Evolutionary conservation across 1,284 basidiomycete genomes (phyloP), one percentile per base, ranked within the genome.

Genomic region (Tylopilus sp.): DNA sequence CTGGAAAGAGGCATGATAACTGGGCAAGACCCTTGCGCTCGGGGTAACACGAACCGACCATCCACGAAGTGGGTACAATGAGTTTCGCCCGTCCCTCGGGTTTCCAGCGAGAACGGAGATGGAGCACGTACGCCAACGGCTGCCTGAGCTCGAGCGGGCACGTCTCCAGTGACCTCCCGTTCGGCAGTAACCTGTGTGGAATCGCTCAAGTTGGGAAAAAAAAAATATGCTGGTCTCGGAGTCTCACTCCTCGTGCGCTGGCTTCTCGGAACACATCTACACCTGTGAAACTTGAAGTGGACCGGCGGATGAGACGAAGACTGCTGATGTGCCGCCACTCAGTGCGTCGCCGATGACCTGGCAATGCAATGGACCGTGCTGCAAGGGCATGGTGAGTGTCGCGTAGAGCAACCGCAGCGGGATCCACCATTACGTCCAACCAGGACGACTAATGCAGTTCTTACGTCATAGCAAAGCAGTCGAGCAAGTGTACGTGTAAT

Each of bases 31-130:
- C 11, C n/a, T 38, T 36, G 44, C 8, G 12, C 6, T 17, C 20
- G 24, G 30, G 18, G 35, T 11, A 8, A 42, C 10, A 40, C 17
- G 39, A 37, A 53, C 58, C 2, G 14, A 63, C 62, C 65, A 48
- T 62, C 62, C 62, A 67, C 41, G 49, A 54, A 14, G 53, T 39
- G 36, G 65, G 63, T 1, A 64, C 54, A 50, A 55, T 9, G 29
- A 65, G 55, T 20, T 61, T 56, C 42, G 53, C 29, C 9, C 41
- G 43, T 45, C 45, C 50, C 43, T 58, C 42, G 2, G 61, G 59
- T 38, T 38, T 54, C 62, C 62, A 64, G 35, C 21, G 30, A 26
- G 63, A 54, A 30, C 59, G 57, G 26, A 64, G 65, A 50, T 53
- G 53, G 34, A 45, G 46, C 24, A 59, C 40, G 51, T 67, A 67